Base-by-base conservation (phyloP, 1,284 basidiomycete genomes). In the Dichomitus squalens region DNA sequence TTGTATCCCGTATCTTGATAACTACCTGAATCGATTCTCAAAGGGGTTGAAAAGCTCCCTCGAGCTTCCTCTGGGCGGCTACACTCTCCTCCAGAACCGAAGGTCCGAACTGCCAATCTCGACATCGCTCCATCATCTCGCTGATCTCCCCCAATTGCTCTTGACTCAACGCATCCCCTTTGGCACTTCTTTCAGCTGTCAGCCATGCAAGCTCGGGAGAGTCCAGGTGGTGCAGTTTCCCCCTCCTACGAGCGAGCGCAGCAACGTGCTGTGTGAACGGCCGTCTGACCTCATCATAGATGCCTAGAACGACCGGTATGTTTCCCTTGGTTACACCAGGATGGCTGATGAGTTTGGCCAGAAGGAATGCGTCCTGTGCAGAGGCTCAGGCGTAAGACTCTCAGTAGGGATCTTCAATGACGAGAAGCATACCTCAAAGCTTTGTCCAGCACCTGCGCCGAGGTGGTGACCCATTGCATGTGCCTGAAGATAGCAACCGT, bases 401-500 rank as follows among this genome's bases (percentile, higher is more conserved):
- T 12, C 5, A 5, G 27, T 8, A 20, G 16, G 1, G 1, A 18
- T 5, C 16, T n/a, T 16, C 1, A 34, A 27, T 18, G 18, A 40
- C 8, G 11, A 25, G n/a, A n/a, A n/a, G n/a, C 63, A 12, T 33
- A 74, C 72, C 61, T 74, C 71, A 8, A 74, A 68, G n/a, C 71
- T 68, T 38, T 68, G 72, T 20, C 67, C 68, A 3, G 72, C 73
- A 6, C 73, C 73, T 1, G 69, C 67, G 0, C 67, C 72, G 23
- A 70, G 57, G 50, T 72, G 66, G 0, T 72, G 71, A 23, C 64
- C 57, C 70, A 71, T 73, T 2, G 68, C 67, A 58, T 73, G 73
- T 2, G 70, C 71, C 70, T 60, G 16, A 14, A 23, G 36, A n/a
- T 47, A 33, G 4, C 3, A 9, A n/a, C n/a, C n/a, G n/a, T n/a